A percentile compares a stretch with the other conserved stretches of the same genome.
Conservation (phyloP, 345 rosid genomes). For the Sapria himalayana region DNA sequence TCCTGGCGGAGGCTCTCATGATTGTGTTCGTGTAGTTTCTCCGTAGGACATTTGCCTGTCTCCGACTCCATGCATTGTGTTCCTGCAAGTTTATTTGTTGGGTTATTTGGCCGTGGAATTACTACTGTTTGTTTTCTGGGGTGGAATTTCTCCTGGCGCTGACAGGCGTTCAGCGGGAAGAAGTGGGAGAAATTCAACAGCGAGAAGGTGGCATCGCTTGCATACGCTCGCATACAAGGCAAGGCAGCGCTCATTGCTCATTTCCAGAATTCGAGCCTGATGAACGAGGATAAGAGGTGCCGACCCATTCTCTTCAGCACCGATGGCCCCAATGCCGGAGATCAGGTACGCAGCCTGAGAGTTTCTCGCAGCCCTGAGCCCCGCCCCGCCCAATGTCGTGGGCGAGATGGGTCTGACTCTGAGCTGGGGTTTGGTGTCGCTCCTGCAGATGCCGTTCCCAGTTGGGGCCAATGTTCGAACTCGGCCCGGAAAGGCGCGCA, state of each 20-base stretch:
- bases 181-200: slow-evolving; percentile 80
- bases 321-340: slow-evolving; percentile 55
- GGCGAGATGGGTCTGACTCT: neutral
- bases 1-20: too few species aligned
- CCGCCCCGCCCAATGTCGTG: neutral
- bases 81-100: too few species aligned
- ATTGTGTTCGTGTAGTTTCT: too few species aligned
- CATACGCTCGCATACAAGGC: slow-evolving; percentile 67
- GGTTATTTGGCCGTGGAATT: too few species aligned
- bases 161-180: slow-evolving; percentile 51
- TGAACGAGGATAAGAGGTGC: slow-evolving; percentile 64
- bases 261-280: slow-evolving; percentile 68
- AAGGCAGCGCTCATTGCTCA: slow-evolving; percentile 51
- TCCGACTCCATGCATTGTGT: too few species aligned
- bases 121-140: too few species aligned
- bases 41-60: too few species aligned
- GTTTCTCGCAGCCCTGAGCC: too few species aligned
- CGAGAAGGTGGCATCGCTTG: slow-evolving; percentile 52
- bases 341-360: slow-evolving; percentile 40
- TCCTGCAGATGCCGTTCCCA: slow-evolving; percentile 40
- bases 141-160: too few species aligned
- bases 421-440: slow-evolving; percentile 2
- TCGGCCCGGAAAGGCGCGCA: slow-evolving; percentile 22
- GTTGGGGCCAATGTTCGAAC: slow-evolving; percentile 32
- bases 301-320: slow-evolving; percentile 55